Conservation (phyloP, 257 asterid species). For the Haberlea rhodopensis region DNA sequence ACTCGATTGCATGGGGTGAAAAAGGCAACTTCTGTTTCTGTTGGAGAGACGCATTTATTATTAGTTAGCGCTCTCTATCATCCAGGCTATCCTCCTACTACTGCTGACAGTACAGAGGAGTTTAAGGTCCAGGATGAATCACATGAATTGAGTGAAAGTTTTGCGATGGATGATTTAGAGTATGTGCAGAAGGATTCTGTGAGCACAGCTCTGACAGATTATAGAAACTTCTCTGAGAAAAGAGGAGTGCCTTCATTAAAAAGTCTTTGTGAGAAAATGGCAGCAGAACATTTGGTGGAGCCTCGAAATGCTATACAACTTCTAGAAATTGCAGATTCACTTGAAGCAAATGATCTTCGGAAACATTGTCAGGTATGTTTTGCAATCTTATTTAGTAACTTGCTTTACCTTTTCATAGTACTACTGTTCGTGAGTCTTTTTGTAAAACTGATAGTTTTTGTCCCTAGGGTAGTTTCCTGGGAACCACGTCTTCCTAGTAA, state of each 20-base stretch:
- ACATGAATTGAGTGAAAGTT: conserved; percentile 62
- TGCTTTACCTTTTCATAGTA: conserved; percentile 14
- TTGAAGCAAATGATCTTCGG: conserved; percentile 79
- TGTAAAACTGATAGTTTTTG: not conserved
- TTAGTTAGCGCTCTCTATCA: conserved; percentile 78
- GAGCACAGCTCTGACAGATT: conserved; percentile 21
- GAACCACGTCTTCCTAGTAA: not conserved
- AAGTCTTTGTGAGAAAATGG: conserved; percentile 77
- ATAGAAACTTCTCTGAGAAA: conserved; percentile 25
- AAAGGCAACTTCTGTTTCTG: conserved; percentile 85
- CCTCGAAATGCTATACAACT: conserved; percentile 80
- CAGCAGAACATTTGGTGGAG: conserved; percentile 85
- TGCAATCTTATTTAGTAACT: conserved; percentile 22
- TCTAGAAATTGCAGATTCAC: conserved; percentile 86
- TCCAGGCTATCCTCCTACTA: conserved; percentile 53
- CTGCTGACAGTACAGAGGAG: conserved; percentile 32
- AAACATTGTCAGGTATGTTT: conserved; percentile 66
- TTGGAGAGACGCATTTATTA: conserved; percentile 93
- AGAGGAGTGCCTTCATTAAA: conserved; percentile 66
- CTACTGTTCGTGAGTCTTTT: not conserved
- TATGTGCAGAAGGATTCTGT: conserved; percentile 33
- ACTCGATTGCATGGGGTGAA: conserved; percentile 87
- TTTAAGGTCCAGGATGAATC: conserved; percentile 39
- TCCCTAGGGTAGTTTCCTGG: not conserved
- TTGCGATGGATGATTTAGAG: conserved; percentile 65